Evolutionary conservation across 2,329 filamentous ascomycete species (phyloP).

Genomic region (Aureobasidium namibiae): DNA sequence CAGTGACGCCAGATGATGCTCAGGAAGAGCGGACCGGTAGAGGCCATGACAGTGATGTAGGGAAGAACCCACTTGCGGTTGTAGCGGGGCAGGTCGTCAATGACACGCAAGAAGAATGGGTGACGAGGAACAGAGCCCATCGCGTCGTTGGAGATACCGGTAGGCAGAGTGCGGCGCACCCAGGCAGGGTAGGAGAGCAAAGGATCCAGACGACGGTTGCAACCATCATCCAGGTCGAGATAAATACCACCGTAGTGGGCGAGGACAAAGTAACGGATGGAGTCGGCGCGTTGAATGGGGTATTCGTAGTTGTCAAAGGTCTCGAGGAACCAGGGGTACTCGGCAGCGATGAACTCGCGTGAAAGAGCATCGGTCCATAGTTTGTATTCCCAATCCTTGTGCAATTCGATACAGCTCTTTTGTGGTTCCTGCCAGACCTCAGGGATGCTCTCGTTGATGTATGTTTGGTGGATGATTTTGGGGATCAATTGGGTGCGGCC

Average conservation of each 20-base stretch:
- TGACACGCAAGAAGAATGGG: conserved; percentile 64
- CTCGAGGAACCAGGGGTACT: conserved; percentile 63
- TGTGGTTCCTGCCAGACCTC: conserved; percentile 58
- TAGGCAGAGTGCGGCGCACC: conserved; percentile 63
- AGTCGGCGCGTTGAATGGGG: conserved; percentile 61
- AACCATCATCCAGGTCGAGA: conserved; percentile 68
- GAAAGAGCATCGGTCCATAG: conserved; percentile 68
- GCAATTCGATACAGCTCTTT: conserved; percentile 57
- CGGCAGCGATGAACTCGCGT: conserved; percentile 60
- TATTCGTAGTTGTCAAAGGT: conserved; percentile 68
- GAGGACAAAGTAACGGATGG: conserved; percentile 72
- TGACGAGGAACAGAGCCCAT: conserved; percentile 68
- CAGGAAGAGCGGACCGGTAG: conserved; percentile 67
- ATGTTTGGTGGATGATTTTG: conserved; percentile 72
- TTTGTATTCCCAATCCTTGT: conserved; percentile 70
- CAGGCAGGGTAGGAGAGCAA: conserved; percentile 61
- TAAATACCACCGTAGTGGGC: conserved; percentile 73
- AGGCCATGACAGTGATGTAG: conserved; percentile 75
- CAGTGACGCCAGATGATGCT: conserved; percentile 71
- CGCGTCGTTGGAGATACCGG: conserved; percentile 72
- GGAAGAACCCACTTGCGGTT: conserved; percentile 60
- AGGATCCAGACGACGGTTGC: conserved; percentile 59
- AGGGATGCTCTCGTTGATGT: conserved; percentile 62
- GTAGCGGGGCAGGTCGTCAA: conserved; percentile 59
- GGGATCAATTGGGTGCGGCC: conserved; percentile 56